Evolutionary conservation across 345 rosid species (phyloP).

Genomic region (Rhodamnia rubescens): DNA sequence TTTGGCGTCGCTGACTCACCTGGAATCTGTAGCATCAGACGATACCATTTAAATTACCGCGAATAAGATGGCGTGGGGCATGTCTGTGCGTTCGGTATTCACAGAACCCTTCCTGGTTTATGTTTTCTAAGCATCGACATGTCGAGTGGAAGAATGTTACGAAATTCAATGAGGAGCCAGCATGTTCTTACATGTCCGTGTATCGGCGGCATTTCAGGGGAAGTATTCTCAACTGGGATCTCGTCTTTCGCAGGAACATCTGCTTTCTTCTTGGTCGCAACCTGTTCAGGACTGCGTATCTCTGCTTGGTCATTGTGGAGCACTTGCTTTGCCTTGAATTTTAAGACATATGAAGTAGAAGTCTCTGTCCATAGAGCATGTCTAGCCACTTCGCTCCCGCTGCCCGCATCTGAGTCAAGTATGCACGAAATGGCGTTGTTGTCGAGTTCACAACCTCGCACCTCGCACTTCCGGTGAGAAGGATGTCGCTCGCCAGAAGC

Average conservation of each 20-base stretch:
- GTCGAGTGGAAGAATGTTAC: background rate
- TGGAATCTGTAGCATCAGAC: background rate
- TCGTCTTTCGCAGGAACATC: background rate
- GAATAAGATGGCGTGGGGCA: background rate
- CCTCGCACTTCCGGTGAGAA: background rate
- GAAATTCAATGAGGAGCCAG: background rate
- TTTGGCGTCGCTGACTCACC: background rate
- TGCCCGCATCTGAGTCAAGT: background rate
- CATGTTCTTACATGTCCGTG: background rate
- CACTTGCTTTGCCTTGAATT: background rate
- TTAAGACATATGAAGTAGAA: background rate
- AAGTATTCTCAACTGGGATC: background rate
- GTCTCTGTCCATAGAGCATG: background rate
- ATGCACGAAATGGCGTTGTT: background rate
- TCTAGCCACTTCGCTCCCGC: background rate
- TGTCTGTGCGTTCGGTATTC: background rate
- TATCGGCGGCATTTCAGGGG: background rate
- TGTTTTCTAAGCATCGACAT: background rate
- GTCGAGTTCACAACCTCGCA: background rate
- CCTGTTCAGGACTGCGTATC: background rate
- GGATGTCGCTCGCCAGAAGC: conserved; percentile 2
- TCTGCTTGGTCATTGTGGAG: background rate
- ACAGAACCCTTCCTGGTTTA: background rate
- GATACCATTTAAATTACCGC: background rate
- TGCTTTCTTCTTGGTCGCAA: background rate